phyloP scores from a whole-genome alignment of 305 asterid species.

The Fraxinus velutina region DNA sequence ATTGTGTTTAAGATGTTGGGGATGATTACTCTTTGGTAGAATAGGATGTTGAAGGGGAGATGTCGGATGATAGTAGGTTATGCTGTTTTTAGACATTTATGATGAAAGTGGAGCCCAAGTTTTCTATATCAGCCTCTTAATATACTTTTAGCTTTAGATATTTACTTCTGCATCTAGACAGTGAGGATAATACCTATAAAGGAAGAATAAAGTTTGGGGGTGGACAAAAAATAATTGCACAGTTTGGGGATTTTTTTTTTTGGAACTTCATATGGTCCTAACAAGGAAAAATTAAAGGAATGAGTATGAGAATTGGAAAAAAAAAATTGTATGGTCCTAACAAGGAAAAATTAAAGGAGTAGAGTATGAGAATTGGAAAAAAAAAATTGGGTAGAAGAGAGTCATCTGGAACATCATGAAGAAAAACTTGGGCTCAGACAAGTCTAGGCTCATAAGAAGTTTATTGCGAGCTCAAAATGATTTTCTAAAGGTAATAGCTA shows the following conservation, averaged over 20 bases:
- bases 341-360: constrained; percentile 5
- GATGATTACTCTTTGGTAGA: neutral
- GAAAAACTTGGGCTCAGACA: neutral
- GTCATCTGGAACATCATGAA: constrained; percentile 12
- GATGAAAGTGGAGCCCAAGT: neutral
- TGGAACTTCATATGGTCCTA: neutral
- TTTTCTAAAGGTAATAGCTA: neutral
- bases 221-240: neutral
- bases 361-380: neutral
- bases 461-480: neutral
- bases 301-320: neutral
- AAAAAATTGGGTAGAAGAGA: constrained; percentile 1
- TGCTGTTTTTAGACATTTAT: neutral
- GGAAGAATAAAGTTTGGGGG: neutral
- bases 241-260: neutral
- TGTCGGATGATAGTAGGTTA: neutral
- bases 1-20: neutral
- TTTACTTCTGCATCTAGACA: neutral
- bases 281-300: constrained; percentile 7
- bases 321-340: neutral
- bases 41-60: neutral
- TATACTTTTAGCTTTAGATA: neutral
- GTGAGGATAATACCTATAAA: neutral
- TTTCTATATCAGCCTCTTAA: neutral
- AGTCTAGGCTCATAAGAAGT: neutral